These are phyloP conservation scores for Grifola frondosa DNA, from an alignment of 1,284 basidiomycete genomes.

Conservation along the genomic window DNA sequence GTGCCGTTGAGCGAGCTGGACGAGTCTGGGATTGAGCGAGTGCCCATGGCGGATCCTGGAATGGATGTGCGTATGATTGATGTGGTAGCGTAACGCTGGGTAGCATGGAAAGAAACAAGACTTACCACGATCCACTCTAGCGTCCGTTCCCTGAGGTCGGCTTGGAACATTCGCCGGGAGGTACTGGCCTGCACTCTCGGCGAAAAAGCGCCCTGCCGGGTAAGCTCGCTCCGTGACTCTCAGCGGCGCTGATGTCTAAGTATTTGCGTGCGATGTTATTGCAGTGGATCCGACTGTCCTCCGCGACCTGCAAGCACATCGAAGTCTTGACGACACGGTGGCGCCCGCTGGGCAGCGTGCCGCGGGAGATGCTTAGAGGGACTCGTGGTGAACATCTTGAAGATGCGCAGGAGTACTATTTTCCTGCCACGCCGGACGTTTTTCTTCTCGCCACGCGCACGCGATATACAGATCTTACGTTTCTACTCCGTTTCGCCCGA, in stretches of 20 bases:
- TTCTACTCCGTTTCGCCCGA: slow-evolving; percentile 5
- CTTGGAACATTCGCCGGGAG: slow-evolving; percentile 52
- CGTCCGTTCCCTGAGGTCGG: slow-evolving; percentile 61
- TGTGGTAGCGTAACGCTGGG: slow-evolving; percentile 18
- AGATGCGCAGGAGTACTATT: slow-evolving; percentile 21
- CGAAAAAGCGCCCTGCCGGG: slow-evolving; percentile 86
- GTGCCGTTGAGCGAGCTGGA: slow-evolving; percentile 68
- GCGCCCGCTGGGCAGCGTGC: slow-evolving; percentile 11
- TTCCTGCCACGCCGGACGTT: slow-evolving; percentile 20
- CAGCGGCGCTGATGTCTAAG: slow-evolving; percentile 16
- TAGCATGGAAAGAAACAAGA: slow-evolving; percentile 22
- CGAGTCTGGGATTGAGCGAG: slow-evolving; percentile 80
- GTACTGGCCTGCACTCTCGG: slow-evolving; percentile 68
- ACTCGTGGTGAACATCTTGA: slow-evolving; percentile 13
- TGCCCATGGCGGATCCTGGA: slow-evolving; percentile 88
- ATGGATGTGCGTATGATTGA: slow-evolving; percentile 65
- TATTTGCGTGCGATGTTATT: slow-evolving; percentile 15
- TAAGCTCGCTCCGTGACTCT: slow-evolving; percentile 36
- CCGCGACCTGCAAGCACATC: slow-evolving; percentile 83
- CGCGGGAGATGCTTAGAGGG: slow-evolving; percentile 10
- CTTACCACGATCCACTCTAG: slow-evolving; percentile 36
- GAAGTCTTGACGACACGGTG: slow-evolving; percentile 68
- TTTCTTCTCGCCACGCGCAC: slow-evolving; percentile 6
- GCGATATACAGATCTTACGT: background rate
- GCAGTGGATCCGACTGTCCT: slow-evolving; percentile 85